These are phyloP conservation scores for Flaveria linearis DNA, from an alignment of 129 eudicot genomes.

Conservation along the genomic window DNA sequence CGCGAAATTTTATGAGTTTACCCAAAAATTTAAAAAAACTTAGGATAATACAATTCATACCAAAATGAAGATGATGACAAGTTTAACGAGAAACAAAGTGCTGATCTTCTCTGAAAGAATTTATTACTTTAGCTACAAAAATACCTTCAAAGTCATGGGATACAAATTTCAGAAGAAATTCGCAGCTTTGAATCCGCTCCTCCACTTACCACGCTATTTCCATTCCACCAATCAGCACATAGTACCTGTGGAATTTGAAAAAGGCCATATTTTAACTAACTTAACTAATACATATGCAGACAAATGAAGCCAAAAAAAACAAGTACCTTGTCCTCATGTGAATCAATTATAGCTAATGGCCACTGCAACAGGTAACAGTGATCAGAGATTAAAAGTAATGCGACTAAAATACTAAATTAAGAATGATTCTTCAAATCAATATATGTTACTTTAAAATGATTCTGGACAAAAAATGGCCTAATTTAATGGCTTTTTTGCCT, in stretches of 20 bases:
- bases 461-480: neutral
- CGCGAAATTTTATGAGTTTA: too few relatives aligned
- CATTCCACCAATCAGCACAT: conserved; percentile 96
- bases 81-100: too few relatives aligned
- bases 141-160: conserved; percentile 53
- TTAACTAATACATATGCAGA: neutral
- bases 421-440: neutral
- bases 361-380: conserved; percentile 55
- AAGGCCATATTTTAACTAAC: neutral
- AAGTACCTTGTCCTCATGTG: conserved; percentile 88
- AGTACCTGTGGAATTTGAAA: conserved; percentile 51
- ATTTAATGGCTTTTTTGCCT: neutral
- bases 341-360: conserved; percentile 80
- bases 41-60: too few relatives aligned
- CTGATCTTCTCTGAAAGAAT: neutral
- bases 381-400: neutral
- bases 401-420: neutral
- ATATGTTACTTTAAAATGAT: neutral
- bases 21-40: too few relatives aligned
- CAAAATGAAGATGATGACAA: too few relatives aligned
- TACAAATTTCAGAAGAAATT: conserved; percentile 67
- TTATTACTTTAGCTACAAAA: neutral
- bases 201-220: conserved; percentile 81
- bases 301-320: neutral
- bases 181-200: conserved; percentile 86